phyloP scores from a whole-genome alignment of 495 filamentous ascomycete species.

The Gamarada debralockiae region DNA sequence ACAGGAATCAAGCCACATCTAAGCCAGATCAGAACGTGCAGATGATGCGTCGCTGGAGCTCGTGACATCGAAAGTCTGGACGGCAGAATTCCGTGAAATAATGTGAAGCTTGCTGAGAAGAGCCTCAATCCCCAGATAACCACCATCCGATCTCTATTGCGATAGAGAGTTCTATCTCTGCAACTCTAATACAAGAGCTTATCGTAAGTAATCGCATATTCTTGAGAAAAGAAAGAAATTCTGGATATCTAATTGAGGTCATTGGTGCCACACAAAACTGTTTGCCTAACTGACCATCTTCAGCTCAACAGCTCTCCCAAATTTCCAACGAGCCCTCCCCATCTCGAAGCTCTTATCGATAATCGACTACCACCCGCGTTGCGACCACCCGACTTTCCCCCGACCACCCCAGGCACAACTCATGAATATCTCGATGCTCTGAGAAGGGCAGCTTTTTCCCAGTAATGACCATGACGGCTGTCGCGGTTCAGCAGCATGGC shows the following conservation, averaged over 20 bases:
- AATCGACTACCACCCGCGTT: background rate
- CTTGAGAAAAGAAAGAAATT: background rate
- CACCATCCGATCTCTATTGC: too few species aligned
- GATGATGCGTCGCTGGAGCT: too few species aligned
- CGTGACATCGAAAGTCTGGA: too few species aligned
- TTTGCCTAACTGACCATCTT: constrained; percentile 13
- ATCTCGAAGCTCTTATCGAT: background rate
- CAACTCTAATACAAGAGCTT: too few species aligned
- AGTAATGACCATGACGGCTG: constrained; percentile 23
- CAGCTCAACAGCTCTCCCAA: background rate
- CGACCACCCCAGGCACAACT: too few species aligned
- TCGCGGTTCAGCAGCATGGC: constrained; percentile 21
- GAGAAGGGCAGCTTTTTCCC: constrained; percentile 16
- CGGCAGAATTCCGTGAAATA: too few species aligned
- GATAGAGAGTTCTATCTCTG: too few species aligned
- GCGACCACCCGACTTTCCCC: background rate
- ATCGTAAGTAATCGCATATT: too few species aligned
- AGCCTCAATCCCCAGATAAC: too few species aligned
- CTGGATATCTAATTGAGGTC: background rate
- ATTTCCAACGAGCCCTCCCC: background rate
- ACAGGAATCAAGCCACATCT: too few species aligned
- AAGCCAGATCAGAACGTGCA: too few species aligned
- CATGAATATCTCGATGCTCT: constrained; percentile 10
- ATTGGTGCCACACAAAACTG: constrained; percentile 3
- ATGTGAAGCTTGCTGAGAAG: too few species aligned